Percentiles rank a stretch among this genome's conserved stretches.
These are phyloP conservation scores for Metarhizium humberi DNA, from an alignment of 2,329 filamentous ascomycete genomes.

Conservation along the genomic window DNA sequence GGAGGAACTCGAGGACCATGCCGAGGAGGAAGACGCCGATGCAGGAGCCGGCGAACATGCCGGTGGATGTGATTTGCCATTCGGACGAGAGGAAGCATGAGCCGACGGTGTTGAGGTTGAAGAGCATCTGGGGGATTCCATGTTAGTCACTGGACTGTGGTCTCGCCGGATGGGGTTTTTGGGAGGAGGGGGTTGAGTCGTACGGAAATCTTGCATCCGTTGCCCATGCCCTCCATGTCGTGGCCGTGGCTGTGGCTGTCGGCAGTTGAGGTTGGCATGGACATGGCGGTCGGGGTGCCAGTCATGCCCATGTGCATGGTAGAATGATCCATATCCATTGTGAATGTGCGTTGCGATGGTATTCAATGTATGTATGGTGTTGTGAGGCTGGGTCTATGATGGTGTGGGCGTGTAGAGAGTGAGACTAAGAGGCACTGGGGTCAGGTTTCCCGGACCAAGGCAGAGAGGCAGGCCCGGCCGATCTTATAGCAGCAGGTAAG, in stretches of 20 bases:
- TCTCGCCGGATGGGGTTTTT: background rate
- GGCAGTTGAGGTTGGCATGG: conserved; percentile 9
- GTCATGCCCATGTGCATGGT: conserved; percentile 9
- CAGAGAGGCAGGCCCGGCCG: no score
- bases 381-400: background rate
- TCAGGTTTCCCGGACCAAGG: no score
- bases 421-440: no score
- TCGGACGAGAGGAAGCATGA: conserved; percentile 57
- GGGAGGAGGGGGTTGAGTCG: background rate
- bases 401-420: no score
- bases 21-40: conserved; percentile 70
- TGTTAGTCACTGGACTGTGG: background rate
- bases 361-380: background rate
- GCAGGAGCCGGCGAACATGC: conserved; percentile 72
- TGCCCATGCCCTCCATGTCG: conserved; percentile 16
- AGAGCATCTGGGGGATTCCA: conserved; percentile 52
- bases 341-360: background rate
- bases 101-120: conserved; percentile 69
- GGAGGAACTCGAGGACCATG: conserved; percentile 61
- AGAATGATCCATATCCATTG: conserved; percentile 9
- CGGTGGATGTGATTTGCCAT: conserved; percentile 61
- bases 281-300: background rate
- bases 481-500: no score
- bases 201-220: conserved; percentile 30
- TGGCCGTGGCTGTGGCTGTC: conserved; percentile 6